Evolutionary conservation across 345 rosid genomes (phyloP).

Genomic region (Moricandia moricandioides): DNA sequence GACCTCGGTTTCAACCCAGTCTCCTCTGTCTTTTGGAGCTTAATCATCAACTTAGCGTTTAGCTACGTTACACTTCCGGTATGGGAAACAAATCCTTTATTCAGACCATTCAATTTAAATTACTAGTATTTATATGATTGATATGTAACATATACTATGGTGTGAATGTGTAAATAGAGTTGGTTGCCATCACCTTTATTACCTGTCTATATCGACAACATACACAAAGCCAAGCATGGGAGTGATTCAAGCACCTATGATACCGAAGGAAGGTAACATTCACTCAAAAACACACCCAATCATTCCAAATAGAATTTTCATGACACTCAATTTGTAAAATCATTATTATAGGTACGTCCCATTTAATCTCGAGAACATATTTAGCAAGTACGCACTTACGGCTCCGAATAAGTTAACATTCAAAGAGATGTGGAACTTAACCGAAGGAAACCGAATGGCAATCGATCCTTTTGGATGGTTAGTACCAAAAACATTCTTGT

Average conservation of each 20-base stretch:
- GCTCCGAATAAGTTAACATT: slow-evolving; percentile 48
- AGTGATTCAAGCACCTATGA: slow-evolving; percentile 70
- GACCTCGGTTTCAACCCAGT: slow-evolving; percentile 61
- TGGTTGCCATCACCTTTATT: slow-evolving; percentile 72
- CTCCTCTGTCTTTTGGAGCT: slow-evolving; percentile 42
- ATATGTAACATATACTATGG: background rate
- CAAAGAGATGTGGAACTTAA: slow-evolving; percentile 67
- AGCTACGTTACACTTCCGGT: slow-evolving; percentile 70
- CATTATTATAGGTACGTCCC: slow-evolving; percentile 52
- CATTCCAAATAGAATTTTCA: background rate
- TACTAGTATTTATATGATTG: background rate
- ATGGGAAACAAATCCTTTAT: slow-evolving; percentile 22
- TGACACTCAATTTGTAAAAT: background rate
- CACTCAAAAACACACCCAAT: background rate
- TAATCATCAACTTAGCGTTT: slow-evolving; percentile 42
- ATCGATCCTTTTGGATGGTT: slow-evolving; percentile 71
- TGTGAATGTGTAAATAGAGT: slow-evolving; percentile 39
- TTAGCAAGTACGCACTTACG: slow-evolving; percentile 69
- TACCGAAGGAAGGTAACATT: slow-evolving; percentile 75
- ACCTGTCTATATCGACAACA: slow-evolving; percentile 64
- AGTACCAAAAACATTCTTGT: slow-evolving; percentile 1
- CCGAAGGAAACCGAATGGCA: slow-evolving; percentile 57
- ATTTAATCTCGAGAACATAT: slow-evolving; percentile 56
- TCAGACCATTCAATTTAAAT: background rate
- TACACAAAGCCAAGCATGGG: slow-evolving; percentile 80